Conservation (phyloP, 164 flowering plant species). For the Annona squamosa region DNA sequence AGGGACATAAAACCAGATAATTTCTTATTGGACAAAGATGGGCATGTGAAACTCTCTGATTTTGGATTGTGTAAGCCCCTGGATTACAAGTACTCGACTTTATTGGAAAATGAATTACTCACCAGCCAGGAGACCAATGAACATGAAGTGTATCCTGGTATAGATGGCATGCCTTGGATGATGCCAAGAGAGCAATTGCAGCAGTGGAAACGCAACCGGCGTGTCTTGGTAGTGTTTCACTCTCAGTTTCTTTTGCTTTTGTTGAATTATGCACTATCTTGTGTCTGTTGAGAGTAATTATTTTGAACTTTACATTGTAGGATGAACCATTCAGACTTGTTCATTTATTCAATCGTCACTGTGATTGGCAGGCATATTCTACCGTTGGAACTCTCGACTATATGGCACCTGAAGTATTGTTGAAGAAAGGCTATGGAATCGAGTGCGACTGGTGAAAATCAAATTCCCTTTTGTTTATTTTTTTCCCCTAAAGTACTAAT, state of each 20-base stretch:
- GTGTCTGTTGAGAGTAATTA: no score
- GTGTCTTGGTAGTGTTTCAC: conserved; percentile 54
- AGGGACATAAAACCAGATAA: conserved; percentile 98
- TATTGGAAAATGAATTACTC: conserved; percentile 54
- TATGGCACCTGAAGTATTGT: conserved; percentile 90
- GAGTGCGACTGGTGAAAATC: conserved; percentile 72
- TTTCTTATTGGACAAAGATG: conserved; percentile 78
- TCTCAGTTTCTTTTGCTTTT: not conserved
- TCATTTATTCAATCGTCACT: not conserved
- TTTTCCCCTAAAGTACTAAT: not conserved
- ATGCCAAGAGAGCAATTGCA: conserved; percentile 77
- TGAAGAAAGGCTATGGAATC: conserved; percentile 88
- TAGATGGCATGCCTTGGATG: conserved; percentile 48
- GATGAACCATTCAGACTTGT: not conserved
- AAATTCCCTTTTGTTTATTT: conserved; percentile 2
- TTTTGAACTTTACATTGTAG: conserved; percentile 2
- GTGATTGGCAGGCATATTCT: conserved; percentile 66
- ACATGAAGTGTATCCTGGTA: conserved; percentile 33
- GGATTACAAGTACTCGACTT: conserved; percentile 59
- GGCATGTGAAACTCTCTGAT: conserved; percentile 94
- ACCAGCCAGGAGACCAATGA: conserved; percentile 40
- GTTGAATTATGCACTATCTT: not conserved
- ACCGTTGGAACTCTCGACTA: conserved; percentile 92
- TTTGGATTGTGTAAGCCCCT: conserved; percentile 95
- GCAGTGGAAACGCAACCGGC: conserved; percentile 86